Evolutionary conservation across 2,329 filamentous ascomycete genomes (phyloP).

Genomic region (Zymoseptoria crescenta): DNA sequence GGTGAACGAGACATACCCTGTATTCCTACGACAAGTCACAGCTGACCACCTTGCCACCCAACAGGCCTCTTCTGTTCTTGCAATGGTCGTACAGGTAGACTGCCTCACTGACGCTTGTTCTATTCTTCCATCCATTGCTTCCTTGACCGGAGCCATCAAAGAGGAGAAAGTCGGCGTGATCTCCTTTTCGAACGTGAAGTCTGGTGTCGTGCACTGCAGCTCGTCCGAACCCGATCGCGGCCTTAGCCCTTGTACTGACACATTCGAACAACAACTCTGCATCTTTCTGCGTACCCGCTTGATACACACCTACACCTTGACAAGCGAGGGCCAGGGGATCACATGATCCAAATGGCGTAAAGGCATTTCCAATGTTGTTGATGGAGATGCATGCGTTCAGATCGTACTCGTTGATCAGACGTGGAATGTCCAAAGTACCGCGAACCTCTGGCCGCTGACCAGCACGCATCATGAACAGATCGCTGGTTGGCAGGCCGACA

Average conservation of each 20-base stretch:
- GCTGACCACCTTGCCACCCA: conserved; percentile 6
- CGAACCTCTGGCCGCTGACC: conserved; percentile 30
- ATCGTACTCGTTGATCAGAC: conserved; percentile 51
- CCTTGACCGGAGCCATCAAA: conserved; percentile 25
- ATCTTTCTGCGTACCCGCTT: conserved; percentile 54
- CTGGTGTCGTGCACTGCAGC: conserved; percentile 16
- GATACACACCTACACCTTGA: conserved; percentile 58
- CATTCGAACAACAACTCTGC: conserved; percentile 51
- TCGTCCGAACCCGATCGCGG: conserved; percentile 25
- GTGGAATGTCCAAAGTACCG: conserved; percentile 55
- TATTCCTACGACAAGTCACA: not conserved
- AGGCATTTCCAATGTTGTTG: conserved; percentile 69
- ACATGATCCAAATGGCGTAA: conserved; percentile 61
- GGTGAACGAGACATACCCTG: not conserved
- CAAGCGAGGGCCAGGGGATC: conserved; percentile 59
- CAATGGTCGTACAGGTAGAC: conserved; percentile 38
- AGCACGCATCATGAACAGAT: conserved; percentile 63
- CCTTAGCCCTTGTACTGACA: conserved; percentile 25
- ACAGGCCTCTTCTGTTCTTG: conserved; percentile 11
- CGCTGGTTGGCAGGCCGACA: conserved; percentile 62
- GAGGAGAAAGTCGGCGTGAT: conserved; percentile 37
- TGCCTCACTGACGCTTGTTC: conserved; percentile 36
- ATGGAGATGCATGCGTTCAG: conserved; percentile 56
- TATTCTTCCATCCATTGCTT: conserved; percentile 33
- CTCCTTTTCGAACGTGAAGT: conserved; percentile 29